phyloP scores from a whole-genome alignment of 148 eudicot genomes.

The Camellia sinensis region DNA sequence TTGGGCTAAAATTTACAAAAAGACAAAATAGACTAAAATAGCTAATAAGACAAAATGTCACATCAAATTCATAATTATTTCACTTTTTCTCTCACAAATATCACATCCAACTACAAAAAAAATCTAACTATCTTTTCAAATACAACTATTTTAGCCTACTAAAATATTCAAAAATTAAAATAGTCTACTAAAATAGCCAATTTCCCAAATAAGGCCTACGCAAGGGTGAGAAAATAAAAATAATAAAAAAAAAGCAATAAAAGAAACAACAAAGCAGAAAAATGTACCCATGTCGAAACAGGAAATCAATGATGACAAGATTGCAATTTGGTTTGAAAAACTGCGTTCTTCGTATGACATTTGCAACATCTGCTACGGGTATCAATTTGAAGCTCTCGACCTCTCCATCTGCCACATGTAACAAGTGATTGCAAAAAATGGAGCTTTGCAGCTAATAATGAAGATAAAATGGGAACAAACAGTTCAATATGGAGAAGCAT shows the following conservation, averaged over 20 bases:
- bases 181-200: no score
- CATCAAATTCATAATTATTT: no score
- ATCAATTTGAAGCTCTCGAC: conserved; percentile 83
- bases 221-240: no score
- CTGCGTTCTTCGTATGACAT: conserved; percentile 51
- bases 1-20: no score
- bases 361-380: conserved; percentile 55
- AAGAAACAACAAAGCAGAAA: background rate
- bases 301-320: conserved; percentile 92
- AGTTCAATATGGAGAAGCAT: background rate
- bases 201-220: no score
- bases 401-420: conserved; percentile 69
- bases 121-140: no score
- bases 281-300: conserved; percentile 86
- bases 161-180: no score
- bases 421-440: background rate
- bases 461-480: conserved; percentile 3
- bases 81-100: no score
- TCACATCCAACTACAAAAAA: no score
- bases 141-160: no score
- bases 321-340: conserved; percentile 79
- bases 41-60: no score
- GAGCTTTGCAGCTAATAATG: background rate
- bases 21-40: no score
- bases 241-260: background rate